Conservation (phyloP, 2,329 filamentous ascomycete species). For the Epichloe glyceriae region DNA sequence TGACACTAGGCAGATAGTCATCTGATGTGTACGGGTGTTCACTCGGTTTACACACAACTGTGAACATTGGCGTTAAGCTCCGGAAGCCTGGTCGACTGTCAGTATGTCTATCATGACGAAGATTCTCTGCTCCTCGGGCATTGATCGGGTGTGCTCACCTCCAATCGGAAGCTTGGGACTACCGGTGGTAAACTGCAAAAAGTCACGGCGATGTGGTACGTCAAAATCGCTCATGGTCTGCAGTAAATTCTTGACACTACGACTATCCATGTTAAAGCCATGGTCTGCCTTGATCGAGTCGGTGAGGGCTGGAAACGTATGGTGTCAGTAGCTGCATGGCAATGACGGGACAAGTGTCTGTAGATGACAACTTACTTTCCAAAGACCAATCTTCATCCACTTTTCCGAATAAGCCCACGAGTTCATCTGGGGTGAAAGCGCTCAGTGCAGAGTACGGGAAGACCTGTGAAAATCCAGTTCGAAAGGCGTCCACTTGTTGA, state of each 20-base stretch:
- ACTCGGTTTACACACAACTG: slow-evolving; percentile 96
- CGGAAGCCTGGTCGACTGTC: slow-evolving; percentile 63
- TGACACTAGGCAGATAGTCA: slow-evolving; percentile 97
- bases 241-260: slow-evolving; percentile 82
- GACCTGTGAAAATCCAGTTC: slow-evolving; percentile 81
- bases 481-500: slow-evolving; percentile 82
- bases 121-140: background rate
- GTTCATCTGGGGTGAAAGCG: slow-evolving; percentile 87
- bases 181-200: slow-evolving; percentile 94
- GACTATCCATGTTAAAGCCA: slow-evolving; percentile 96
- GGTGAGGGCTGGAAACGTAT: slow-evolving; percentile 56
- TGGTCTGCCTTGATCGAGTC: slow-evolving; percentile 98
- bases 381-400: slow-evolving; percentile 95
- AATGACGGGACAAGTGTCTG: background rate
- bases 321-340: background rate
- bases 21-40: slow-evolving; percentile 88
- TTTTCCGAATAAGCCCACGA: slow-evolving; percentile 87
- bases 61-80: slow-evolving; percentile 94
- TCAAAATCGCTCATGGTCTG: slow-evolving; percentile 88
- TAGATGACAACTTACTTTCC: slow-evolving; percentile 57
- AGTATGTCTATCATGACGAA: slow-evolving; percentile 12
- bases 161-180: slow-evolving; percentile 97
- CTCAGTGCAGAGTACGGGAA: slow-evolving; percentile 89
- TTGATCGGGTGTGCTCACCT: slow-evolving; percentile 45
- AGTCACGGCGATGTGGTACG: slow-evolving; percentile 67